Conservation (phyloP, 2,329 filamentous ascomycete genomes). For the Byssochlamys sp. region DNA sequence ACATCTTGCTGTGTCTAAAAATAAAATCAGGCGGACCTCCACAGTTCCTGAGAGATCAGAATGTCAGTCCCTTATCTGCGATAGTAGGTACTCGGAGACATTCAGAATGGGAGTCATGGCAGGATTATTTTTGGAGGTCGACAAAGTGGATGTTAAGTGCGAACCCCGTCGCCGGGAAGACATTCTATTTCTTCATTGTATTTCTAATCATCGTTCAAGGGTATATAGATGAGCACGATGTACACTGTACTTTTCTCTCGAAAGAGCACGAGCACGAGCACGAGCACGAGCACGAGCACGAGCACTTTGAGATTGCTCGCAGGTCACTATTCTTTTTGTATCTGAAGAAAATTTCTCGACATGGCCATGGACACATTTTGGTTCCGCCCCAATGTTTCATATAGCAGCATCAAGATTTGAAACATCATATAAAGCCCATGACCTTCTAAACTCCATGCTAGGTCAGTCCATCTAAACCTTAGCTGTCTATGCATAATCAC, state of each 20-base stretch:
- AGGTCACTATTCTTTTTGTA: not conserved
- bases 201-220: not conserved
- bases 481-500: conserved; percentile 31
- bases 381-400: not conserved
- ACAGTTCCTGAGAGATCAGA: not conserved
- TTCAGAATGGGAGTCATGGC: not conserved
- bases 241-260: not conserved
- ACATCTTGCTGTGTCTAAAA: not conserved
- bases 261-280: not conserved
- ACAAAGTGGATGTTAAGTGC: not conserved
- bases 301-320: not conserved
- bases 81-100: not conserved
- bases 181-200: not conserved
- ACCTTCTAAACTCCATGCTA: not conserved
- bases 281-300: not conserved
- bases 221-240: not conserved
- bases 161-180: not conserved
- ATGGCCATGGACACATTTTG: not conserved
- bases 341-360: not conserved
- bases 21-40: not conserved
- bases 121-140: not conserved
- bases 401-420: not conserved
- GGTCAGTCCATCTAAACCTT: conserved; percentile 4
- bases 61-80: not conserved
- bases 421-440: not conserved